Percentiles rank a stretch among this genome's conserved stretches.
Conservation (phyloP, 129 eudicot genomes). For the Solidago caesia region DNA sequence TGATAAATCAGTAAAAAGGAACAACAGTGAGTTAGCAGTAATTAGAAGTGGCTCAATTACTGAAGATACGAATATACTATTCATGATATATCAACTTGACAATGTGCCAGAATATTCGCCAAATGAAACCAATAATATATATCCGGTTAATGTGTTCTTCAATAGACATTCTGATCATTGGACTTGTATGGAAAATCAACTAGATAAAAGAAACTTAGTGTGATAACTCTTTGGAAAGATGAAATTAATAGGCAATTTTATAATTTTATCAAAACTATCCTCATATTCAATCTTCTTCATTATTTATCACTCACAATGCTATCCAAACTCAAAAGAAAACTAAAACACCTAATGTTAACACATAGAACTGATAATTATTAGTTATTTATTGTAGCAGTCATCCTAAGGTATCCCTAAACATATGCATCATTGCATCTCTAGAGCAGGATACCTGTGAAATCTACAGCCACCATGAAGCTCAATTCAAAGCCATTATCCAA, state of each 20-base stretch:
- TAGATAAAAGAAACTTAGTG: not conserved
- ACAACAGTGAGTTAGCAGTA: not conserved
- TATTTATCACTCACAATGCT: not conserved
- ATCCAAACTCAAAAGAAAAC: not conserved
- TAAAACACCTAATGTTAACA: not conserved
- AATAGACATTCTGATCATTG: conserved; percentile 9
- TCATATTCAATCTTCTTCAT: not conserved
- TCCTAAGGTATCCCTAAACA: not conserved
- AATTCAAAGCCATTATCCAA: conserved; percentile 89
- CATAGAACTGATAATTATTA: not conserved
- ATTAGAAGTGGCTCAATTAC: not conserved
- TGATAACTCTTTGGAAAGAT: not conserved
- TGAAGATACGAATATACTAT: not conserved
- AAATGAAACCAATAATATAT: not conserved
- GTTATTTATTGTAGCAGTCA: conserved; percentile 9
- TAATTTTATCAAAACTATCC: not conserved
- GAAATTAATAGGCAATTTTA: not conserved
- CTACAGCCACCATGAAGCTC: conserved; percentile 97
- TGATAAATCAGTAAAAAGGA: conserved; percentile 1
- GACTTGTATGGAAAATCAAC: not conserved
- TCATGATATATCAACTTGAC: conserved; percentile 3
- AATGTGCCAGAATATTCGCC: conserved; percentile 10
- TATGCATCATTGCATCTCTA: not conserved
- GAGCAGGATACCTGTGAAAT: conserved; percentile 76
- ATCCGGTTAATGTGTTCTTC: not conserved